These are phyloP conservation scores for Daldinia decipiens DNA, from an alignment of 495 filamentous ascomycete genomes.

Conservation along the genomic window DNA sequence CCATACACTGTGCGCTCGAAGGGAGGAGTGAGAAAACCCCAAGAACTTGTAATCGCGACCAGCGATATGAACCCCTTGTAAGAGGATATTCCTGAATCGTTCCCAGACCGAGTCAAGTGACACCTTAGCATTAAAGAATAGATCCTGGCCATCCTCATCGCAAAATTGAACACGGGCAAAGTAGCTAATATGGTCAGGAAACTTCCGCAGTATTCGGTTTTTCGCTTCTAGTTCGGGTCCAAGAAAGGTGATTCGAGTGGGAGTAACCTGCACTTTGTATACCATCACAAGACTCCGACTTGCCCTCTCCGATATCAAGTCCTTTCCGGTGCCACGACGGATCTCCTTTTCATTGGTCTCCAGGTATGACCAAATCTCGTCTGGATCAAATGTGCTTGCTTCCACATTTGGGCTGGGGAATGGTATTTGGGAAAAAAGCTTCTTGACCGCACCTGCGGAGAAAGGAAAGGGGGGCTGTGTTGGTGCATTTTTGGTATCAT, in stretches of 20 bases:
- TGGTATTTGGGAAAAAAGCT: slow-evolving; percentile 58
- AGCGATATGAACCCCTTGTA: slow-evolving; percentile 67
- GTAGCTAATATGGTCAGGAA: slow-evolving; percentile 67
- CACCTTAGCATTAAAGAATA: slow-evolving; percentile 66
- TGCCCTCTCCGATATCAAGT: slow-evolving; percentile 38
- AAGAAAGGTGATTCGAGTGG: slow-evolving; percentile 71
- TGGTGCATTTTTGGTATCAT: neutral
- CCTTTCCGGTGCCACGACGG: slow-evolving; percentile 40
- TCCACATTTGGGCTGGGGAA: slow-evolving; percentile 61
- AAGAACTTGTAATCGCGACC: slow-evolving; percentile 73
- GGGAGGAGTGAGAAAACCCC: slow-evolving; percentile 83
- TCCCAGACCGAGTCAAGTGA: slow-evolving; percentile 65
- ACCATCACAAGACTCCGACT: slow-evolving; percentile 55
- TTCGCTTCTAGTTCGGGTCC: slow-evolving; percentile 76
- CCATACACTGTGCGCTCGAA: slow-evolving; percentile 72
- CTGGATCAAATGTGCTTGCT: slow-evolving; percentile 52
- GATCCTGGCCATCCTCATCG: slow-evolving; percentile 75
- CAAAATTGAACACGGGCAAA: slow-evolving; percentile 77
- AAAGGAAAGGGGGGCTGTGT: slow-evolving; percentile 30
- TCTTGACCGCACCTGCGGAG: slow-evolving; percentile 59
- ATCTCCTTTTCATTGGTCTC: slow-evolving; percentile 52
- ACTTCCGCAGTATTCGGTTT: slow-evolving; percentile 80
- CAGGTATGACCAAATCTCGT: slow-evolving; percentile 58
- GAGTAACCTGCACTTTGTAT: slow-evolving; percentile 72
- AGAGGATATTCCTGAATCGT: slow-evolving; percentile 68